Evolutionary conservation across 768 basidiomycete species (phyloP).

Genomic region (Agaricus sinodeliciosus): DNA sequence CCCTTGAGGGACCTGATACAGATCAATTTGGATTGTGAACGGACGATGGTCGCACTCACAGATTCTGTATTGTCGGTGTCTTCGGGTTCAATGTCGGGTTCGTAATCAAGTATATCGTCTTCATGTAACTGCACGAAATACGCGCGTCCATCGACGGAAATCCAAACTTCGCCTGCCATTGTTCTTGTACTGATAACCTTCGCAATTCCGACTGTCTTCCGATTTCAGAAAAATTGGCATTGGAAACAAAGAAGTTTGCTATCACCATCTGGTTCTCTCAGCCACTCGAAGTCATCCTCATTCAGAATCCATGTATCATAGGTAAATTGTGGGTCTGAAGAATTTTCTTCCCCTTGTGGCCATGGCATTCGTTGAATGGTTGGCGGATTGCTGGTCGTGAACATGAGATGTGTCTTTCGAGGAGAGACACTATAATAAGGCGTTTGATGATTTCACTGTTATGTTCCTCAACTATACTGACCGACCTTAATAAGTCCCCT

Average conservation of each 20-base stretch:
- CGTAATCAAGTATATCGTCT: slow-evolving; percentile 10
- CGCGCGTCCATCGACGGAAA: slow-evolving; percentile 78
- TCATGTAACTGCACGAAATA: slow-evolving; percentile 70
- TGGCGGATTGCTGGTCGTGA: slow-evolving; percentile 69
- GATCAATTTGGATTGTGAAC: not conserved
- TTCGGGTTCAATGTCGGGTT: slow-evolving; percentile 11
- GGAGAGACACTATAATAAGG: slow-evolving; percentile 57
- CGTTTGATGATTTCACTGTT: not conserved
- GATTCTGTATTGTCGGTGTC: not conserved
- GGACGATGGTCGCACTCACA: not conserved
- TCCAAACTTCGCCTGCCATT: slow-evolving; percentile 71
- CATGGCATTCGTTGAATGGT: slow-evolving; percentile 82
- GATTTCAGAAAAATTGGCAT: not conserved
- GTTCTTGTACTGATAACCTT: slow-evolving; percentile 53
- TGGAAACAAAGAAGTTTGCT: not conserved
- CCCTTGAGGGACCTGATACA: slow-evolving; percentile 5
- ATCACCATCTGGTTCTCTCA: slow-evolving; percentile 68
- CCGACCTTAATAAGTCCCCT: slow-evolving; percentile 65
- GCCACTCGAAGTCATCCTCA: slow-evolving; percentile 65
- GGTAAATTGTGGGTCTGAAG: slow-evolving; percentile 23
- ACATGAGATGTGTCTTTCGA: slow-evolving; percentile 59
- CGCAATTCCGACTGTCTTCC: slow-evolving; percentile 49
- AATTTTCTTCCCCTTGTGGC: slow-evolving; percentile 47
- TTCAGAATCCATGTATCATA: slow-evolving; percentile 71
- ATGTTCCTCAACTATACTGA: not conserved